These are phyloP conservation scores for Coniophora puteana DNA, from an alignment of 1,284 basidiomycete genomes.

Conservation along the genomic window DNA sequence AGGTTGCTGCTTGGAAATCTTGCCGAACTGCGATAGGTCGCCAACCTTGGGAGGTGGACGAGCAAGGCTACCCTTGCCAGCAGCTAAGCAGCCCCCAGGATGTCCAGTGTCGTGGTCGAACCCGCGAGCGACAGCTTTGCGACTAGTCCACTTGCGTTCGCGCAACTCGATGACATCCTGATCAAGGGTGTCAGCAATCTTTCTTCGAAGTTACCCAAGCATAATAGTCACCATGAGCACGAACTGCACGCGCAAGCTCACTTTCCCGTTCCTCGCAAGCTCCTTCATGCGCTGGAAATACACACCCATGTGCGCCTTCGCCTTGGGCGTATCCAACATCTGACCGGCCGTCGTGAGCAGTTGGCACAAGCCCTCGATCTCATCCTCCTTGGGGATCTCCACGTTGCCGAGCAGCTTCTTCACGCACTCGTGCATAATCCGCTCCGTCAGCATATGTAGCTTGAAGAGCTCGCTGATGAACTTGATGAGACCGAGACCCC, in stretches of 20 bases:
- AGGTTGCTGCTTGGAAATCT: slow-evolving; percentile 61
- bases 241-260: slow-evolving; percentile 66
- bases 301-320: slow-evolving; percentile 57
- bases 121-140: slow-evolving; percentile 42
- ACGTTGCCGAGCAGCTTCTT: slow-evolving; percentile 71
- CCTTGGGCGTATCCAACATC: slow-evolving; percentile 55
- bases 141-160: slow-evolving; percentile 7
- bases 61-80: slow-evolving; percentile 46
- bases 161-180: slow-evolving; percentile 14
- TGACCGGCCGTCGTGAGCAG: slow-evolving; percentile 67
- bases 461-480: slow-evolving; percentile 85
- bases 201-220: not conserved
- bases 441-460: slow-evolving; percentile 66
- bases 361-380: slow-evolving; percentile 74
- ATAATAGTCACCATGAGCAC: slow-evolving; percentile 58
- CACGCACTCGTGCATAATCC: slow-evolving; percentile 75
- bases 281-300: slow-evolving; percentile 68
- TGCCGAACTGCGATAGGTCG: slow-evolving; percentile 81
- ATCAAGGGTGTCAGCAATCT: not conserved
- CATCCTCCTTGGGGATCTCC: slow-evolving; percentile 73
- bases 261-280: slow-evolving; percentile 46
- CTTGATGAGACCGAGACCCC: slow-evolving; percentile 69
- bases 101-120: slow-evolving; percentile 43
- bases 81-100: slow-evolving; percentile 83
- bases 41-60: slow-evolving; percentile 72